phyloP scores from a whole-genome alignment of 352 stramenopile species.

The Phytophthora pisi region DNA sequence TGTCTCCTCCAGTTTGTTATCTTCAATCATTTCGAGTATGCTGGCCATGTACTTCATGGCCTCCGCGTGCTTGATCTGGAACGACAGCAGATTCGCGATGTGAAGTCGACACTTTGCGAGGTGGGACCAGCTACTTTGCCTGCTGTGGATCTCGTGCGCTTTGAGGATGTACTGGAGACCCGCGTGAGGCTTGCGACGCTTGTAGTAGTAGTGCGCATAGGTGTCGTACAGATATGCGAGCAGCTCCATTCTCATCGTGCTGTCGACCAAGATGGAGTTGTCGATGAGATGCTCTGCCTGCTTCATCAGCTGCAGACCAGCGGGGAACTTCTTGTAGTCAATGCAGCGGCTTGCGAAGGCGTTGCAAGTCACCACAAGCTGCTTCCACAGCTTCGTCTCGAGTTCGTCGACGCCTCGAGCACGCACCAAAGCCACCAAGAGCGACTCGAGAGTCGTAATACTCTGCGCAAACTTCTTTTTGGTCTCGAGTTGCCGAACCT shows the following conservation, averaged over 20 bases:
- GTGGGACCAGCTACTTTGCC: slow-evolving; percentile 78
- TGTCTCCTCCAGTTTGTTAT: slow-evolving; percentile 81
- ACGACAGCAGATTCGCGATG: slow-evolving; percentile 74
- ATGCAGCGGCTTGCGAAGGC: slow-evolving; percentile 87
- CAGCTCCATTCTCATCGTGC: slow-evolving; percentile 62
- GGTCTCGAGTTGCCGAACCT: slow-evolving; percentile 83
- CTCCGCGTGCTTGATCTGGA: slow-evolving; percentile 79
- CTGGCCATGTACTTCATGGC: slow-evolving; percentile 78
- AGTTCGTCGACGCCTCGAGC: slow-evolving; percentile 57
- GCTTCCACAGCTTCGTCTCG: slow-evolving; percentile 85
- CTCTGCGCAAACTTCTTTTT: slow-evolving; percentile 82
- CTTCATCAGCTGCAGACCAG: slow-evolving; percentile 86
- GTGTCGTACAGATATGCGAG: slow-evolving; percentile 86
- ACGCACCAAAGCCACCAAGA: slow-evolving; percentile 75
- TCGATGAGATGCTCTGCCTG: slow-evolving; percentile 78
- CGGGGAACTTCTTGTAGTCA: slow-evolving; percentile 82
- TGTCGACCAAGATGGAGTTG: slow-evolving; percentile 70
- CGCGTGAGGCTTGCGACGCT: slow-evolving; percentile 77
- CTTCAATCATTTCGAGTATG: slow-evolving; percentile 90
- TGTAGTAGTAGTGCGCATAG: slow-evolving; percentile 93
- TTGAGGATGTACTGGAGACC: slow-evolving; percentile 87
- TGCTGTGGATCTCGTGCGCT: slow-evolving; percentile 83
- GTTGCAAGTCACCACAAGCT: slow-evolving; percentile 91
- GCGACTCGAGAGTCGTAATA: slow-evolving; percentile 75
- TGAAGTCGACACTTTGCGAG: slow-evolving; percentile 92